Evolutionary conservation across 2,329 filamentous ascomycete species (phyloP), one percentile per base, ranked within the genome.

Genomic region (Bipolaris oryzae): DNA sequence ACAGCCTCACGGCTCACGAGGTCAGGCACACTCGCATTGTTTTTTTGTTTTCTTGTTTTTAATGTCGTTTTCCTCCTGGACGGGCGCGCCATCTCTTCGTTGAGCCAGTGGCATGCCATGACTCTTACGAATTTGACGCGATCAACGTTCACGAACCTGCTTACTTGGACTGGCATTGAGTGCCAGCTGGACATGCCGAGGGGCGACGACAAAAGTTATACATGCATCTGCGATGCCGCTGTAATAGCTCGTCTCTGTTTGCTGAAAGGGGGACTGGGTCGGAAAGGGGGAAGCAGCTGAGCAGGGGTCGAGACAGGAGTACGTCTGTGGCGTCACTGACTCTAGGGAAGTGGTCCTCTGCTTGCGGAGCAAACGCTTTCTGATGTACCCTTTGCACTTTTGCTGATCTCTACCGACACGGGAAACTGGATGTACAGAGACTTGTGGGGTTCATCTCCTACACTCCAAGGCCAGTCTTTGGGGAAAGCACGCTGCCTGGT

Each of bases 391-490:
- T 74, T 76, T 75, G 67, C 74, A 74, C 76, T 75, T 74, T 66
- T 61, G 45, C 63, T 51, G 60, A 57, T 53, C 63, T 61, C 34
- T 4, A 50, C 62, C 62, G 55, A 44, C 57, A 57, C 48, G 50
- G 42, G 46, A 60, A 45, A 41, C 55, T 48, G 51, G 61, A 58
- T 18, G 57, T 56, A 25, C 59, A 65, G 60, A 64, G 70, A 68
- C 71, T 25, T 68, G 75, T 83, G 82, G 82, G 38, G 80, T 56
- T 82, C 81, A 83, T 83, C 81, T 75, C 78, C 82, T 83, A 83
- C 78, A 70, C 77, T 81, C 78, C 76, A 76, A 76, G 80, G 9
- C 80, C 76, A 79, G 58, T 70, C 72, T 66, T 67, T 52, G 67
- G 73, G 70, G 74, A 75, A 68, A 68, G 74, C 76, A 70, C 69